These are phyloP conservation scores for Aspergillus novofumigatus DNA, from an alignment of 2,329 filamentous ascomycete genomes.

Conservation along the genomic window DNA sequence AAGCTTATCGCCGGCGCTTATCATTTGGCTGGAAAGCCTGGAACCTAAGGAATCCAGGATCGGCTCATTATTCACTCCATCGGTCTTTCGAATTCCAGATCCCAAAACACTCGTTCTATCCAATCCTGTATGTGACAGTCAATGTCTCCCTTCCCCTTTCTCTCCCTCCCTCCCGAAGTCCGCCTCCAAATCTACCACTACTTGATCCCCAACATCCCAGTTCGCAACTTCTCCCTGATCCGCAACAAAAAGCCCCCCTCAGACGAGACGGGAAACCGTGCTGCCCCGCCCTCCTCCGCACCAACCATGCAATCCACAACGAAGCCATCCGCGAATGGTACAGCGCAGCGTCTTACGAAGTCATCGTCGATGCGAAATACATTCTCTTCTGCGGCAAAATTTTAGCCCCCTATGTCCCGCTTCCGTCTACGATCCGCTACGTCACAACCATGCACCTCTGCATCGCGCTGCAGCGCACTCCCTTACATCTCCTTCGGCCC, in stretches of 20 bases:
- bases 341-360: conserved; percentile 6
- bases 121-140: neutral
- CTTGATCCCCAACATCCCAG: neutral
- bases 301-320: conserved; percentile 7
- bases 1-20: no score
- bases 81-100: neutral
- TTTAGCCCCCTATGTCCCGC: conserved; percentile 4
- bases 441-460: conserved; percentile 4
- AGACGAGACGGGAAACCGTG: neutral
- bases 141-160: neutral
- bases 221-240: neutral
- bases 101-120: neutral
- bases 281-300: conserved; percentile 7
- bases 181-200: neutral
- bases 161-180: neutral
- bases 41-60: neutral
- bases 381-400: conserved; percentile 9
- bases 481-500: conserved; percentile 1
- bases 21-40: neutral
- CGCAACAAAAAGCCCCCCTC: neutral
- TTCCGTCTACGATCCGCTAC: conserved; percentile 5
- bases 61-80: neutral
- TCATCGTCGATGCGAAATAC: conserved; percentile 8
- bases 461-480: conserved; percentile 7
- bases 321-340: conserved; percentile 10